A percentile compares a stretch with the other conserved stretches of the same genome.
These are phyloP conservation scores for Fusarium anguioides DNA, from an alignment of 2,329 filamentous ascomycete genomes.

Conservation along the genomic window DNA sequence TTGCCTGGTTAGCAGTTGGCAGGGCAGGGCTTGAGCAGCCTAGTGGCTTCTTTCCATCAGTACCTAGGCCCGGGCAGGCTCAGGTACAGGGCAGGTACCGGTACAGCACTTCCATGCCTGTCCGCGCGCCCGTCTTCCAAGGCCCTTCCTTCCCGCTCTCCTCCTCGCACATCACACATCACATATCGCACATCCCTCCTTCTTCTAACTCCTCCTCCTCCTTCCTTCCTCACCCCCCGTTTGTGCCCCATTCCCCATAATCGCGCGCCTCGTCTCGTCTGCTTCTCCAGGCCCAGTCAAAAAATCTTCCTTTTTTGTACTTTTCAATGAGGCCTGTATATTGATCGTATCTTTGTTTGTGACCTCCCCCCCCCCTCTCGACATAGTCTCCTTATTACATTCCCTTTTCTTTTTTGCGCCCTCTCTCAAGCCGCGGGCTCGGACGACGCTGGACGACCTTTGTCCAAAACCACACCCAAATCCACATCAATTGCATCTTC, in stretches of 20 bases:
- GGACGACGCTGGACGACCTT: constrained; percentile 45
- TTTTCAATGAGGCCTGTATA: constrained; percentile 53
- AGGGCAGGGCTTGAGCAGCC: constrained; percentile 7
- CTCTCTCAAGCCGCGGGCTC: constrained; percentile 42
- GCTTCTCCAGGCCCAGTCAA: constrained; percentile 46
- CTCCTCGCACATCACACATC: constrained; percentile 25
- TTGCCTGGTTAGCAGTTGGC: constrained; percentile 8
- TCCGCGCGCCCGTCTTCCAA: constrained; percentile 17
- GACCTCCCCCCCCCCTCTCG: constrained; percentile 26
- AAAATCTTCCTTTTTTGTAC: constrained; percentile 40
- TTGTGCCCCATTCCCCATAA: constrained; percentile 40
- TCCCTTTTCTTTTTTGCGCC: constrained; percentile 40
- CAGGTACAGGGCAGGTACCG: background rate
- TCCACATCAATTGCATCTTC: constrained; percentile 40
- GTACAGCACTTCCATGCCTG: constrained; percentile 10
- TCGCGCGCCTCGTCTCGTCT: constrained; percentile 42
- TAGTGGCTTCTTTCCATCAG: too few relatives aligned
- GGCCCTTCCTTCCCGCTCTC: constrained; percentile 33
- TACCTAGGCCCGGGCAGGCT: background rate
- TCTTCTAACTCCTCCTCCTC: constrained; percentile 33
- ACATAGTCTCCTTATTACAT: constrained; percentile 36
- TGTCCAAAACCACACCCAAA: constrained; percentile 34
- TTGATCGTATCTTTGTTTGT: constrained; percentile 51
- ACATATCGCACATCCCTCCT: constrained; percentile 31
- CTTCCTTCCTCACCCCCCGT: constrained; percentile 40